Conservation (phyloP, 768 basidiomycete genomes). For the Auricularia sp. region DNA sequence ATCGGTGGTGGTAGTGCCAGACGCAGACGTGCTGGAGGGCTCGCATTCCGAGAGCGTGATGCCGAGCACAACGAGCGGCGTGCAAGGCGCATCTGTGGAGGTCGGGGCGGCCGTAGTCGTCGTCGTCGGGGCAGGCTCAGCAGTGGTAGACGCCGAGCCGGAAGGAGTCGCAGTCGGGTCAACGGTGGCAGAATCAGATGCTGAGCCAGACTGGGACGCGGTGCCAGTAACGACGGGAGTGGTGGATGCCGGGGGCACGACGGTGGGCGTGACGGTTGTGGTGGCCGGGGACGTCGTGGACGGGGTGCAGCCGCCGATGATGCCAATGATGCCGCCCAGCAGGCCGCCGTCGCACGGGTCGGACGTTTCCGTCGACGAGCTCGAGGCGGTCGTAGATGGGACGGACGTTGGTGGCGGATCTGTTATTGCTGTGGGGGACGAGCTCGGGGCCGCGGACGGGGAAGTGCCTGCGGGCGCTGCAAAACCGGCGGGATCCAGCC, state of each 20-base stretch:
- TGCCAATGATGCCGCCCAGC: neutral
- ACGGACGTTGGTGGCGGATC: slow-evolving; percentile 6
- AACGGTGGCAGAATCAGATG: neutral
- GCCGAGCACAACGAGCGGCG: neutral
- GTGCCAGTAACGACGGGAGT: neutral
- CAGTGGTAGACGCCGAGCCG: slow-evolving; percentile 35
- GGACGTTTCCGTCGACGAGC: slow-evolving; percentile 8
- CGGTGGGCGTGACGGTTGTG: slow-evolving; percentile 1
- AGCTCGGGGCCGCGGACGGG: neutral
- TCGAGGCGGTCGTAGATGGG: slow-evolving; percentile 2
- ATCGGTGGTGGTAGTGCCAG: neutral
- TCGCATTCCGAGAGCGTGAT: neutral
- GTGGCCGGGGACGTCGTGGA: neutral
- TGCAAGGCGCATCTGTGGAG: neutral
- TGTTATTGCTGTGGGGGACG: slow-evolving; percentile 1
- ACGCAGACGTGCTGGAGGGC: slow-evolving; percentile 2
- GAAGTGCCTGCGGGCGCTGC: too few relatives aligned
- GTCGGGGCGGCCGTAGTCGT: slow-evolving; percentile 10
- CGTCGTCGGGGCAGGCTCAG: slow-evolving; percentile 29
- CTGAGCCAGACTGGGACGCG: neutral
- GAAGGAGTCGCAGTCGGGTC: slow-evolving; percentile 20
- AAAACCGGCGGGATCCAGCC: neutral
- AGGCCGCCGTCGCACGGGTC: neutral
- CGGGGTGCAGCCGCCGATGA: neutral
- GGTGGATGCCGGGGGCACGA: slow-evolving; percentile 4